These are phyloP conservation scores for Loxodes magnus DNA, from an alignment of 73 alveolate genomes.

Conservation along the genomic window DNA sequence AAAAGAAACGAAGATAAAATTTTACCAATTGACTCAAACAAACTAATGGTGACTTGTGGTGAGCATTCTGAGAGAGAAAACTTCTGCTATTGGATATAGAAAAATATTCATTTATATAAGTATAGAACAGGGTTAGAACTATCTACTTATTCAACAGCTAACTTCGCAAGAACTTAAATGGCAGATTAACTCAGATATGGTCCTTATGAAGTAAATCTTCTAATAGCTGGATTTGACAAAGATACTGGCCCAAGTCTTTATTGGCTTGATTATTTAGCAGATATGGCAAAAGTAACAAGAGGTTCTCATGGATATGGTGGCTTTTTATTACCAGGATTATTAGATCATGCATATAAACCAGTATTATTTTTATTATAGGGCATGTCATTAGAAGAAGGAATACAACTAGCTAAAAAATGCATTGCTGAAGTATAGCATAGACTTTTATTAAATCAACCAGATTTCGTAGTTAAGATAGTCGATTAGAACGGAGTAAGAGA, in stretches of 20 bases:
- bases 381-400: constrained; percentile 78
- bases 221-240: constrained; percentile 76
- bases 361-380: constrained; percentile 33
- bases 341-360: constrained; percentile 69
- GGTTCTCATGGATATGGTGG: constrained; percentile 96
- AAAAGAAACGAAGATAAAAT: constrained; percentile 78
- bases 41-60: constrained; percentile 78
- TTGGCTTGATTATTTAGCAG: constrained; percentile 92
- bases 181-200: constrained; percentile 72
- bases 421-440: constrained; percentile 69
- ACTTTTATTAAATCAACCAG: constrained; percentile 65
- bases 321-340: constrained; percentile 68
- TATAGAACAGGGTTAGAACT: constrained; percentile 65
- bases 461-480: constrained; percentile 66
- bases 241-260: constrained; percentile 62
- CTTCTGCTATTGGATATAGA: constrained; percentile 67
- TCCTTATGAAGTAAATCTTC: constrained; percentile 64
- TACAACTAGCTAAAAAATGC: constrained; percentile 64
- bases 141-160: constrained; percentile 72
- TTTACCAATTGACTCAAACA: constrained; percentile 43
- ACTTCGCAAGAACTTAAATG: constrained; percentile 65
- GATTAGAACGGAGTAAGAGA: constrained; percentile 78
- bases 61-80: constrained; percentile 75
- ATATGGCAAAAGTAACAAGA: constrained; percentile 63
- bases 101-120: constrained; percentile 61